Base-by-base conservation (phyloP, 768 basidiomycete genomes). In the Agrocybe chaxingu region DNA sequence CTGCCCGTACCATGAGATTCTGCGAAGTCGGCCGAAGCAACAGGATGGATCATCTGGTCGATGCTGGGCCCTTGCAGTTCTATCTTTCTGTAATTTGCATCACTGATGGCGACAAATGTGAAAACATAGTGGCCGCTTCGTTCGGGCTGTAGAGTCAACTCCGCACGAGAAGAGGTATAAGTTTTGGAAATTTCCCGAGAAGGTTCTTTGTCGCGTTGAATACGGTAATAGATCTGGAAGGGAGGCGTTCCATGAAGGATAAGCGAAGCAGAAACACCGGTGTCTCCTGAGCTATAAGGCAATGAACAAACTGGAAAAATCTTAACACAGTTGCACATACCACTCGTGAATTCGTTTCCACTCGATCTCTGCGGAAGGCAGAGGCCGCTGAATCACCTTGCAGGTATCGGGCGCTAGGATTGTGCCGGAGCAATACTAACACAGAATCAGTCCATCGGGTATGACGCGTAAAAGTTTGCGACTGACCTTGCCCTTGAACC, bases 301-400 rank as follows among this genome's bases (percentile, higher is more conserved):
- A 37, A 11, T 38, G 24, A 55, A 51, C 13, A 51, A 42, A 47
- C 40, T 54, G 18, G 37, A 37, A 12, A 34, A 41, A 45, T 3
- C 50, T 32, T 45, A 5, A 19, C 10, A 42, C 18, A 45, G 46
- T 35, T 16, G 16, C 16, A 34, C 73, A 57, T 56, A 91, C 93
- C 93, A 94, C 72, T 95, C 92, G 53, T 93, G 90, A 51, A 95
- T 88, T 44, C 85, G 85, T 58, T 85, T 89, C 83, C 91, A 92
- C 67, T 87, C 81, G 52, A 96, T 89, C 60, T 95, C 86, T 18
- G 92, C 89, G 3, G 80, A 82, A 2, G 94, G 94, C 30, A 77
- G 61, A 3, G 91, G 89, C 55, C 80, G 78, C 64, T 92, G 84
- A 29, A 87, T 68, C 2, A 95, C 89, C 50, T 71, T 78, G 58